phyloP scores from a whole-genome alignment of 352 stramenopile genomes.

The Phytopythium kandeliae region DNA sequence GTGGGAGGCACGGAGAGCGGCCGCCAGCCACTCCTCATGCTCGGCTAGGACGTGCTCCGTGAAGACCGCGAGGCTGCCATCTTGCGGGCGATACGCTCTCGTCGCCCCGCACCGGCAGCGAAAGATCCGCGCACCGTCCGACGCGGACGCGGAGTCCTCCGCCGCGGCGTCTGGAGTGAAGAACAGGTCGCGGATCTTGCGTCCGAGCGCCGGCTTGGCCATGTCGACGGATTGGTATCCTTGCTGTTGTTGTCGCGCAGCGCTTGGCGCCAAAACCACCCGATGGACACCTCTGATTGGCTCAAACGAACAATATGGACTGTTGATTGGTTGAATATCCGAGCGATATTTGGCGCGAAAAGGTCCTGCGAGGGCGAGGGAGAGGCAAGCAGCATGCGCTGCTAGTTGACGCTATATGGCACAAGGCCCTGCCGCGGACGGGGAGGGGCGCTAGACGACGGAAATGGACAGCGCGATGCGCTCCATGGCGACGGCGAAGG shows the following conservation, averaged over 20 bases:
- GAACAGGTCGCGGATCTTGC: constrained; percentile 45
- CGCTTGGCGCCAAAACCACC: not conserved
- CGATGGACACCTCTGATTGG: not conserved
- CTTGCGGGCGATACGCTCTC: constrained; percentile 33
- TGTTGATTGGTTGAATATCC: not conserved
- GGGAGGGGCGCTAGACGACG: constrained; percentile 15
- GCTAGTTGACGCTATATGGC: not conserved
- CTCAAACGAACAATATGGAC: not conserved
- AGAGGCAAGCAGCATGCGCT: not conserved
- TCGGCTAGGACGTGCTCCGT: constrained; percentile 64
- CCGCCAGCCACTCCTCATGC: constrained; percentile 49
- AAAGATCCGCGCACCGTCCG: constrained; percentile 20
- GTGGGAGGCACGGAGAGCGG: constrained; percentile 14
- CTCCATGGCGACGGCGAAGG: constrained; percentile 76
- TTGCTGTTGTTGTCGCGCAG: not conserved
- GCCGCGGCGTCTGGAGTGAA: constrained; percentile 23
- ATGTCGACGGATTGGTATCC: no score
- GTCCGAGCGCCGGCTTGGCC: constrained; percentile 24
- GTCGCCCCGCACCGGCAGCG: constrained; percentile 62
- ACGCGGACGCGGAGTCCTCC: not conserved
- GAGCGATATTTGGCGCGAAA: not conserved
- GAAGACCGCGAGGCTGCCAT: constrained; percentile 56
- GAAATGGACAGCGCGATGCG: constrained; percentile 44
- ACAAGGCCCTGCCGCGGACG: not conserved
- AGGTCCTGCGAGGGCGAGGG: no score